Evolutionary conservation across 257 asterid species (phyloP), one percentile per base, ranked within the genome.

Genomic region (Ligustrum vulgare): DNA sequence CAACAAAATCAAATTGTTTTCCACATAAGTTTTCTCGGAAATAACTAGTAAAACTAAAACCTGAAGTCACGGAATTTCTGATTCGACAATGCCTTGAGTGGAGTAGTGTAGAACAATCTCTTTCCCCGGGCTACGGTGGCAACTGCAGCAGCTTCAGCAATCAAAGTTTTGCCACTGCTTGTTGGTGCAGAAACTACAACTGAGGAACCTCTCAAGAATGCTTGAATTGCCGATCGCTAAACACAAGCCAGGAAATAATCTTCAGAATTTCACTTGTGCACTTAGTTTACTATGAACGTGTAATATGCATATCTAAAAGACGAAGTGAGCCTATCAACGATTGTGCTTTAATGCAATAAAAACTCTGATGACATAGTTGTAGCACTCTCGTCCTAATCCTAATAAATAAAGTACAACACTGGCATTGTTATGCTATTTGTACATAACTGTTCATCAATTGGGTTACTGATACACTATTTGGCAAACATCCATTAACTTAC

Each of bases 141-240:
- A 77, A 95, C 94, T 9, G 98, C 99, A 31, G 99, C 98, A 80
- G 96, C 91, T 86, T 95, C 99, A n/a, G 99, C 99, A 75, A 95
- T 93, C 91, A 95, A 90, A 67, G 99, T 95, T 85, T 95, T 95
- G 22, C 99, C 99, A 78, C 99, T 95, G 82, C 99, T 95, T 2
- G 99, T 95, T n/a, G 99, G 99, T 70, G 99, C 99, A 80, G 99
- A 95, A 47, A 95, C 98, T 68, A 95, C 99, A 32, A 93, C 97
- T 28, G 99, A 95, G 15, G 97, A 95, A 35, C 98, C 99, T 81
- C 89, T 85, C 84, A 95, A 77, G 82, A 93, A 93, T 72, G 97
- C 99, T 83, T 90, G 81, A 81, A 95, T 91, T 0, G 97, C 90
- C 80, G 77, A 67, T 65, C 96, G 73, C 99, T 95, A 65, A 72